Base-by-base conservation (phyloP, 306 rosid species). In the Cucurbita ficifolia region DNA sequence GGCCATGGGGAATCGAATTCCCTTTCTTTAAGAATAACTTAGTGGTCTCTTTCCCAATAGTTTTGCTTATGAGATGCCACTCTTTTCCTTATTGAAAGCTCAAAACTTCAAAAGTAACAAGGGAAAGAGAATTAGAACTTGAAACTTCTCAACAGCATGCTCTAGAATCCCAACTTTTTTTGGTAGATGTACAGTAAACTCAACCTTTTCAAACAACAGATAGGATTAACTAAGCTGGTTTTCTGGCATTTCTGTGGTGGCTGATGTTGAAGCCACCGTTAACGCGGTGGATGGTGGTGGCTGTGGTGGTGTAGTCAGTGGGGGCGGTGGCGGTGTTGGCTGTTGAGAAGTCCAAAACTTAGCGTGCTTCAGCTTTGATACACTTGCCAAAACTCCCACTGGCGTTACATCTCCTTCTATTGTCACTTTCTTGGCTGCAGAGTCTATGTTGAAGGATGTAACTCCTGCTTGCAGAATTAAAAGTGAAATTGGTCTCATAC, bases 321-420 rank as follows among this genome's bases (percentile, higher is more conserved):
- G 33, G 17, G 60, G 22, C 12, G 45, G 5, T 3, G 73, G 58
- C 3, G 74, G 43, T 1, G 74, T 24, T 10, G 60, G 39, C 39
- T 53, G 54, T 22, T 67, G 60, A 33, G 61, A 72, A 45, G 61
- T 35, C 78, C 78, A 75, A 53, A 75, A 62, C 53, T 63, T 61
- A 0, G 78, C 78, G 62, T 60, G 54, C 53, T 75, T 75, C 3
- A 75, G 50, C 78, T 75, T 75, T 21, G 78, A 75, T n/a, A 75
- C 72, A 51, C 78, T 75, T 39, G 71, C 78, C 38, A 75, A 29
- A 24, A 75, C 72, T 5, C 78, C 56, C 49, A 53, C 56, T 3
- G 62, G 72, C 5, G 72, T 75, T 38, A 46, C 39, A 53, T 75
- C 78, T 75, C 78, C 78, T 14, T 60, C 78, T 6, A 75, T 61